Percentiles rank a stretch among this genome's conserved stretches.
Conservation (phyloP, 352 stramenopile species). For the Phytophthora citricola region DNA sequence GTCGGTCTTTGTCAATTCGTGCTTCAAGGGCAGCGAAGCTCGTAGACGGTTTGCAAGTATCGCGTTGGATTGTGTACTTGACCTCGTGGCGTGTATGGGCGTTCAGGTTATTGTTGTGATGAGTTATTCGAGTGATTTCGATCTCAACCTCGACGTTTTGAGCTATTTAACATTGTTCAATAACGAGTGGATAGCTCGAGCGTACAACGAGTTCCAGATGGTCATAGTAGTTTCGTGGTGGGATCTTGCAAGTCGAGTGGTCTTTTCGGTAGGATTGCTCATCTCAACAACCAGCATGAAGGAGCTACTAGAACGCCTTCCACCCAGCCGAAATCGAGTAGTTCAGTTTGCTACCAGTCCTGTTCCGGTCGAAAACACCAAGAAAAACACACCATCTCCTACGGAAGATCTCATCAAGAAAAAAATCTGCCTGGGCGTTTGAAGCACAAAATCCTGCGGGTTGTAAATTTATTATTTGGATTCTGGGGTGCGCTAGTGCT, state of each 20-base stretch:
- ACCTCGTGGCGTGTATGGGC: constrained; percentile 1
- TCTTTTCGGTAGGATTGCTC: constrained; percentile 2
- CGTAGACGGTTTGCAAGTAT: constrained; percentile 7
- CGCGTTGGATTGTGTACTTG: background rate
- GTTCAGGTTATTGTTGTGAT: constrained; percentile 9
- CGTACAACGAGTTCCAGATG: constrained; percentile 11
- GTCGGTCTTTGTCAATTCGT: constrained; percentile 3
- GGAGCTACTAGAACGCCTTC: constrained; percentile 6
- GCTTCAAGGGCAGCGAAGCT: constrained; percentile 6
- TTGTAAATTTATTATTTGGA: constrained; percentile 11
- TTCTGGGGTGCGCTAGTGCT: constrained; percentile 22
- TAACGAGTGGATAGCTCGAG: constrained; percentile 6
- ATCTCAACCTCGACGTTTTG: background rate
- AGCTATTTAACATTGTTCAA: constrained; percentile 4
- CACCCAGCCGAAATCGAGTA: background rate
- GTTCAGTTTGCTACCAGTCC: background rate
- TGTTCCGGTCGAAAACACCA: background rate
- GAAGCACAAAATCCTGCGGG: constrained; percentile 1
- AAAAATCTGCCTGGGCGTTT: background rate
- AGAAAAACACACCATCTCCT: background rate
- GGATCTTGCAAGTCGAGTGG: background rate
- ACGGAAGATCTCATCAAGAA: background rate
- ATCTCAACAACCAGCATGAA: constrained; percentile 2
- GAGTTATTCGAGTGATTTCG: constrained; percentile 5
- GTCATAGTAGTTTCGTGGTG: constrained; percentile 6